Evolutionary conservation across 176 grass and related monocot species (phyloP).

Genomic region (Carex littledalei): DNA sequence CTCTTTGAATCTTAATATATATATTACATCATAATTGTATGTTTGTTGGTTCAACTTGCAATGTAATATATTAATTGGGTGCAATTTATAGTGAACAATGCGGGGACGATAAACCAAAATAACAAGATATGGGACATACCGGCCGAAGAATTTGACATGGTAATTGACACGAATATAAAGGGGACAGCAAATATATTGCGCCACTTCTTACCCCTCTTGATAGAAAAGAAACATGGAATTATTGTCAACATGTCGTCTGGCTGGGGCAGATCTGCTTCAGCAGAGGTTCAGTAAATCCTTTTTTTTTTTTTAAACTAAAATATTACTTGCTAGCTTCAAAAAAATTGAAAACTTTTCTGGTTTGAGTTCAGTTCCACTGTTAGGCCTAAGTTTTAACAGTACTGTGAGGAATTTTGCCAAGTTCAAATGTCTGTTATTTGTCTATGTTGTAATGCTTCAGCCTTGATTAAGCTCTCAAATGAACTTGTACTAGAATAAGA

Average conservation of each 20-base stretch:
- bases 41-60: not conserved
- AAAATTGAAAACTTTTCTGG: not conserved
- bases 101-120: constrained; percentile 93
- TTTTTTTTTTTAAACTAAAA: not conserved
- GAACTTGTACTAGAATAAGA: not conserved
- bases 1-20: not conserved
- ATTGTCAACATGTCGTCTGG: constrained; percentile 91
- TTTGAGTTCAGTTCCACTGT: not conserved
- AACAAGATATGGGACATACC: constrained; percentile 91
- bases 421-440: not conserved
- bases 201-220: constrained; percentile 87
- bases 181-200: constrained; percentile 80
- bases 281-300: constrained; percentile 40
- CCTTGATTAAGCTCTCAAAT: not conserved
- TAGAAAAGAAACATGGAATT: constrained; percentile 86
- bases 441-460: not conserved
- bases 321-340: not conserved
- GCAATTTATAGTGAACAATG: constrained; percentile 72
- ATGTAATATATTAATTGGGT: constrained; percentile 24
- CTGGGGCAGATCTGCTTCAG: constrained; percentile 94
- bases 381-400: not conserved
- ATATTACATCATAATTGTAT: not conserved
- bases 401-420: not conserved
- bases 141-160: constrained; percentile 86
- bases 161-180: constrained; percentile 95